Base-by-base conservation (phyloP, 2,329 filamentous ascomycete species). In the Sordariomycetes sp. region DNA sequence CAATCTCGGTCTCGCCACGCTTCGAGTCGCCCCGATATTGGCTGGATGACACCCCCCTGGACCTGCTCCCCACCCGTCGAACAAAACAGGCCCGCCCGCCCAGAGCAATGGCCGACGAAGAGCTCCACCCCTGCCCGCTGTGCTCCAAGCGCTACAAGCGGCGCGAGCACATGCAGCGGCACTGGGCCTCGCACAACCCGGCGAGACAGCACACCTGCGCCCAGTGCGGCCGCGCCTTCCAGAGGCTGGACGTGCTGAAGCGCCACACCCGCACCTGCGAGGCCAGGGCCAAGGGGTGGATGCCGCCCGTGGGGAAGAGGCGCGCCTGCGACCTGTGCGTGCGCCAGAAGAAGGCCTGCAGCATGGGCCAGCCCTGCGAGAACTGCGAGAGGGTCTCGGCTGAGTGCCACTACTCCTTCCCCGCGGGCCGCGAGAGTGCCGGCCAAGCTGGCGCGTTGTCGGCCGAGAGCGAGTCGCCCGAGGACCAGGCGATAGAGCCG, bases 311-410 rank as follows among this genome's bases (percentile, higher is more conserved):
- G 1, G 64, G 61, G 22, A 64, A 66, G 37, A 63, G 66, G 34
- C 64, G 69, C 6, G 69, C 69, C 22, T 72, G 70, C 55, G 69
- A 70, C 61, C 67, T 67, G 16, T 90, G 87, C 67, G 80, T 89
- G 46, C 81, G 87, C 22, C 80, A 88, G 50, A 93, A 93, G 71
- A 75, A 91, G 58, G 89, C 88, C 68, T 93, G 89, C 72, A 86
- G 89, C 73, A 89, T 89, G 71, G 76, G 69, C 22, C 80, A 87
- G 57, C 87, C 89, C 60, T 93, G 88, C 67, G 77, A 77, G 62
- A 89, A 89, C 69, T 87, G 84, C 69, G 72, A 71, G 61, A 80
- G 79, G 64, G 76, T 77, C 32, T 73, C 68, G 24, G 74, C 78
- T 28, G 77, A 80, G 20, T 83, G 80, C 64, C 66, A 87, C 46